Base-by-base conservation (phyloP, 768 basidiomycete species). In the Tricholoma saponaceum region DNA sequence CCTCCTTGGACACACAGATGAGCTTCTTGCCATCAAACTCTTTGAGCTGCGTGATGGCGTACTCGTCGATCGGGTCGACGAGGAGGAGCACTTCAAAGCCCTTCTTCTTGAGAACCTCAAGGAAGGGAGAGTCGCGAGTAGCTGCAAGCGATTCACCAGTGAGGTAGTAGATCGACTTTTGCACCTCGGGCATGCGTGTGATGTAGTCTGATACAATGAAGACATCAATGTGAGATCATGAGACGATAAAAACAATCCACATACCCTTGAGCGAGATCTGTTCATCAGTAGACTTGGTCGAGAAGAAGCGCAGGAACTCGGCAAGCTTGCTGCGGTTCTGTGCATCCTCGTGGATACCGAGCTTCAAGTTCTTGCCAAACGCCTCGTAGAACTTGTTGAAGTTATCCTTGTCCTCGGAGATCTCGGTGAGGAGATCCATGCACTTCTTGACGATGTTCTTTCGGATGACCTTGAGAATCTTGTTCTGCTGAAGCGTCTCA, bases 391-490 rank as follows among this genome's bases (percentile, higher is more conserved):
- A 98, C 80, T 95, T 96, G 75, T 66, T 71, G 73, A 92, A 94
- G 83, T 90, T 98, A 78, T 99, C 97, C 84, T 98, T 98, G 84
- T 99, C 97, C 83, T 99, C 96, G 33, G 95, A 89, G 62, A 98
- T 96, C 83, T 99, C 97, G 66, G 74, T 80, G 81, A 99, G 85
- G 67, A 98, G 76, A 70, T 98, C 96, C 77, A 98, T 74, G 72
- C 90, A 89, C 82, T 98, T 98, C 87, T 94, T 98, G 75, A 98
- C 95, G 55, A 98, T 85, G 82, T 98, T 97, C 86, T 98, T 97
- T 75, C 94, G 92, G 73, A 96, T 95, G 74, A 97, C 95, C 83
- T 98, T 99, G 67, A 99, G 89, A 66, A 99, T 99, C 87, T 98
- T 99, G 85, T 98, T 98, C 72, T 98, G 97, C 76, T 99, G 97